Percentiles rank a stretch among this genome's conserved stretches.
phyloP scores from a whole-genome alignment of 2,329 filamentous ascomycete species.

The Colletotrichum musicola region DNA sequence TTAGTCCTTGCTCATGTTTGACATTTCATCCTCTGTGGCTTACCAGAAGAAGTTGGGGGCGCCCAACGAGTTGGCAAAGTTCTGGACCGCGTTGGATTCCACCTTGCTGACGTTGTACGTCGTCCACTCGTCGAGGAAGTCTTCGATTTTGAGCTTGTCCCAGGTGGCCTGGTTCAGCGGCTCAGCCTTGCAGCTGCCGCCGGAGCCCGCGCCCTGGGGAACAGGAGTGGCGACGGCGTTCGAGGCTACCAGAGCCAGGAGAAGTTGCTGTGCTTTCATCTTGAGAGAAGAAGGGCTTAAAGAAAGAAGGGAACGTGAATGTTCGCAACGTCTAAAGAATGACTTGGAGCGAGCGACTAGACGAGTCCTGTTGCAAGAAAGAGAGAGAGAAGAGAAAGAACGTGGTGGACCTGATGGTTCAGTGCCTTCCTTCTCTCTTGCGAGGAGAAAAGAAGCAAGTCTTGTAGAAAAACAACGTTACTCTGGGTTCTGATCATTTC shows the following conservation, averaged over 20 bases:
- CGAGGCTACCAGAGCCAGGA: background rate
- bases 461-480: background rate
- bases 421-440: background rate
- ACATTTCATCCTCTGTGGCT: background rate
- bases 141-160: conserved; percentile 13
- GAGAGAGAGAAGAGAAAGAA: background rate
- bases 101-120: conserved; percentile 14
- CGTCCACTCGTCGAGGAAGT: conserved; percentile 6
- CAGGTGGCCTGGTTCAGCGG: conserved; percentile 3
- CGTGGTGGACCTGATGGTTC: background rate
- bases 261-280: background rate
- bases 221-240: background rate
- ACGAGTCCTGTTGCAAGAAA: background rate
- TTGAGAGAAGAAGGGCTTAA: background rate
- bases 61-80: conserved; percentile 11
- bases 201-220: conserved; percentile 2
- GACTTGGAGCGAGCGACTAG: background rate
- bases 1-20: background rate
- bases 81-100: conserved; percentile 6
- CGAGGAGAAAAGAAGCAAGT: background rate
- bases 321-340: background rate
- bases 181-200: background rate
- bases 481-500: background rate
- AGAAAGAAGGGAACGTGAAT: background rate
- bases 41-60: conserved; percentile 32